Percentiles rank a stretch among this genome's conserved stretches.
phyloP scores from a whole-genome alignment of 345 rosid genomes.

The Psidium guajava region DNA sequence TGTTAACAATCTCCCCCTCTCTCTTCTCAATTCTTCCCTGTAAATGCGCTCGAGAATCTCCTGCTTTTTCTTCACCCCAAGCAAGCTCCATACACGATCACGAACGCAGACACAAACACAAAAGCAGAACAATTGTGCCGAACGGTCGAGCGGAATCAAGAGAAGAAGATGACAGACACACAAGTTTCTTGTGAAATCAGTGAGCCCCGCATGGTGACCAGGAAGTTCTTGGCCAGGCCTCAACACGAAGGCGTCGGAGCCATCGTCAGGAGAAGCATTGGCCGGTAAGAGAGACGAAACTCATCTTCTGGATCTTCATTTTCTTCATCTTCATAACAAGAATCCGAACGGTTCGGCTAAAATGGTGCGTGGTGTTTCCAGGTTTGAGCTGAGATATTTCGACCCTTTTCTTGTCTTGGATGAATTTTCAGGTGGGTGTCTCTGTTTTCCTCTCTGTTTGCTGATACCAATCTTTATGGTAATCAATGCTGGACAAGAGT shows the following conservation, averaged over 20 bases:
- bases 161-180: background rate
- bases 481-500: background rate
- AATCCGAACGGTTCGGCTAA: background rate
- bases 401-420: conserved; percentile 81
- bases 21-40: background rate
- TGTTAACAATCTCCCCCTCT: background rate
- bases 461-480: background rate
- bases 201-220: conserved; percentile 45
- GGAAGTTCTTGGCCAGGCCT: conserved; percentile 77
- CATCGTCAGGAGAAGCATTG: conserved; percentile 85
- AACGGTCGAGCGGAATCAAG: background rate
- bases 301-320: background rate
- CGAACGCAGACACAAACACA: accelerated
- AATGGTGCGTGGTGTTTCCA: conserved; percentile 15
- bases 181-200: background rate
- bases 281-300: conserved; percentile 31
- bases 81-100: background rate
- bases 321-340: background rate
- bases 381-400: conserved; percentile 79
- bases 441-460: conserved; percentile 3
- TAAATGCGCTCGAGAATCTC: background rate
- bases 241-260: conserved; percentile 90
- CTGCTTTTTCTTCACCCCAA: background rate
- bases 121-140: background rate
- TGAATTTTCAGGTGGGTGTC: conserved; percentile 68